A percentile compares a stretch with the other conserved stretches of the same genome.
phyloP scores from a whole-genome alignment of 2,329 filamentous ascomycete genomes.

The Keithomyces neogunnii region DNA sequence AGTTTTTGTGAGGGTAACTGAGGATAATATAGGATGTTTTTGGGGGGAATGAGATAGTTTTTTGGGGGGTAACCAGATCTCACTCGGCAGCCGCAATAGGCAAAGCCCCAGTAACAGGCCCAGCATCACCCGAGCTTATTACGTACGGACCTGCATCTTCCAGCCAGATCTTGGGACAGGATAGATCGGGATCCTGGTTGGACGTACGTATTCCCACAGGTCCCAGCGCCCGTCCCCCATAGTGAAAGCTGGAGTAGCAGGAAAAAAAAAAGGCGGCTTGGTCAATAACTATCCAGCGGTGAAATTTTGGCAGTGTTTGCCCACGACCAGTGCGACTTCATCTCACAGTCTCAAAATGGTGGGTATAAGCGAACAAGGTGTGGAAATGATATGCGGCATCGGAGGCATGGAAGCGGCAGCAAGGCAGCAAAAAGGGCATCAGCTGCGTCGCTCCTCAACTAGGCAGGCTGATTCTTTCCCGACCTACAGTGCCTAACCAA shows the following conservation, averaged over 20 bases:
- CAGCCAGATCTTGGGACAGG: conserved; percentile 7
- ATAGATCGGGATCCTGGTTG: conserved; percentile 6
- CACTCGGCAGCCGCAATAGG: conserved; percentile 5
- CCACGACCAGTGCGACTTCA: not conserved
- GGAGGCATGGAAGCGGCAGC: not conserved
- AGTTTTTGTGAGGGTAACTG: conserved; percentile 5
- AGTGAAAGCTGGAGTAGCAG: not conserved
- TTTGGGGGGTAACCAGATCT: conserved; percentile 11
- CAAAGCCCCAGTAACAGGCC: not conserved
- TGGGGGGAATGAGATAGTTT: conserved; percentile 3
- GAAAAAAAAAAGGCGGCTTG: not conserved
- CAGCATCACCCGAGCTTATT: conserved; percentile 9
- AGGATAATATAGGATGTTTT: conserved; percentile 9
- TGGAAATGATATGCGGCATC: conserved; percentile 3
- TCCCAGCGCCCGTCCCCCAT: conserved; percentile 5
- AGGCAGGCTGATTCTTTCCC: not conserved
- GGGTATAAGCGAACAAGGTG: not conserved
- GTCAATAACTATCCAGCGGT: not conserved
- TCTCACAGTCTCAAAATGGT: not conserved
- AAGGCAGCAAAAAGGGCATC: not conserved
- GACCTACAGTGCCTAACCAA: not conserved
- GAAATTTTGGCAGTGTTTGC: not conserved
- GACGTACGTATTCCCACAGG: conserved; percentile 6
- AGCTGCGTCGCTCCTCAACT: not conserved
- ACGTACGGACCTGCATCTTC: conserved; percentile 10